Percentiles rank a stretch among this genome's conserved stretches.
phyloP scores from a whole-genome alignment of 441 rosid genomes.

The Jatropha podagrica region DNA sequence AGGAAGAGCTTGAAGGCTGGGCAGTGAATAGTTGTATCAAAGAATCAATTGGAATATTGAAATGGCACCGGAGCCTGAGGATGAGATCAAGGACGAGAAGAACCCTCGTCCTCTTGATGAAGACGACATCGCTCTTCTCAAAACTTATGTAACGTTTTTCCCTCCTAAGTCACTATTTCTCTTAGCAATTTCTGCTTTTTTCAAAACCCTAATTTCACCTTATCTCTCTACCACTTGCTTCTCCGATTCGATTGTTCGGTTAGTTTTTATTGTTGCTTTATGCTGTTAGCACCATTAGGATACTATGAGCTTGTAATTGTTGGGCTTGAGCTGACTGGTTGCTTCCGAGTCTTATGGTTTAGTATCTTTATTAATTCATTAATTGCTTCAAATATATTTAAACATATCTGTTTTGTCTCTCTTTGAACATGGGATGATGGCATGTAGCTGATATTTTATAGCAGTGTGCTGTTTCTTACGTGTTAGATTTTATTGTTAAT shows the following conservation, averaged over 20 bases:
- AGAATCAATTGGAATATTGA: not conserved
- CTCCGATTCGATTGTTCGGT: not conserved
- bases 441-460: not conserved
- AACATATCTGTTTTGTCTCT: not conserved
- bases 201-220: not conserved
- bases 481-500: not conserved
- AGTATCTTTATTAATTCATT: not conserved
- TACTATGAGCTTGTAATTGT: no score
- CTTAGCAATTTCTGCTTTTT: not conserved
- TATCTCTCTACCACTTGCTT: not conserved
- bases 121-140: slow-evolving; percentile 94
- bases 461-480: not conserved
- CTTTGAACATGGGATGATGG: not conserved
- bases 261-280: not conserved
- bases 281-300: not conserved
- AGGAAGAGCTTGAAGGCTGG: not conserved
- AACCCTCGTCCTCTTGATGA: slow-evolving; percentile 91
- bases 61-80: slow-evolving; percentile 54
- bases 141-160: slow-evolving; percentile 63
- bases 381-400: not conserved
- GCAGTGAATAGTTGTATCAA: not conserved
- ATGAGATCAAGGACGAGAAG: slow-evolving; percentile 77
- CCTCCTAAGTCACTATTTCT: not conserved
- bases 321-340: not conserved
- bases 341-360: not conserved